phyloP scores from a whole-genome alignment of 192 early-diverging fungal genomes.

The Rhizoclosmatium globosum region DNA sequence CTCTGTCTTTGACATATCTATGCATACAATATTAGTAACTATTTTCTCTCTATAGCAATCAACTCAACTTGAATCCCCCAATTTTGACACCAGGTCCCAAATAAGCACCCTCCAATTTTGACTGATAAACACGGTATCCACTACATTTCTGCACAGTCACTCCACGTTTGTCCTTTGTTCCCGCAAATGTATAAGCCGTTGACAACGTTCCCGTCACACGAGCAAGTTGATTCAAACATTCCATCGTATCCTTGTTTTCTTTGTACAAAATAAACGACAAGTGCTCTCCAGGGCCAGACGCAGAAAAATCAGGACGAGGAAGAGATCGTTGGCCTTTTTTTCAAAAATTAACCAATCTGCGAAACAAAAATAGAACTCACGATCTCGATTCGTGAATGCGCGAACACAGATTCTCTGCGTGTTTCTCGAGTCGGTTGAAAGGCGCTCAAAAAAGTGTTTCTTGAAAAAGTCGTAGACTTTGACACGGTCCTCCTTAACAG shows the following conservation, averaged over 20 bases:
- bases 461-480: conserved; percentile 54
- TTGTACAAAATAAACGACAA: conserved; percentile 91
- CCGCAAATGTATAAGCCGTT: conserved; percentile 82
- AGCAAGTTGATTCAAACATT: conserved; percentile 72
- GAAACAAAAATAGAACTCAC: conserved; percentile 18
- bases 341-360: neutral
- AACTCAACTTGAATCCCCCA: conserved; percentile 32
- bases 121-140: conserved; percentile 65
- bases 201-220: conserved; percentile 39
- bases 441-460: conserved; percentile 45
- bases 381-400: conserved; percentile 10
- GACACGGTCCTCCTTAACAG: conserved; percentile 35
- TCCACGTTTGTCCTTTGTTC: conserved; percentile 94
- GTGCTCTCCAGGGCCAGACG: conserved; percentile 67
- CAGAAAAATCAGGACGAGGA: conserved; percentile 32
- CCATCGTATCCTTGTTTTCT: conserved; percentile 93
- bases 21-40: conserved; percentile 8
- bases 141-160: conserved; percentile 88
- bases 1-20: conserved; percentile 61
- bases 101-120: conserved; percentile 53
- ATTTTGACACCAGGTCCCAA: conserved; percentile 9
- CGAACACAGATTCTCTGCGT: conserved; percentile 22
- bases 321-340: conserved; percentile 21
- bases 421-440: conserved; percentile 47
- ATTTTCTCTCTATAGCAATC: neutral